A percentile compares a stretch with the other conserved stretches of the same genome.
These are phyloP conservation scores for Naegleria gruberi DNA, from an alignment of 208 protist genomes.

Conservation along the genomic window DNA sequence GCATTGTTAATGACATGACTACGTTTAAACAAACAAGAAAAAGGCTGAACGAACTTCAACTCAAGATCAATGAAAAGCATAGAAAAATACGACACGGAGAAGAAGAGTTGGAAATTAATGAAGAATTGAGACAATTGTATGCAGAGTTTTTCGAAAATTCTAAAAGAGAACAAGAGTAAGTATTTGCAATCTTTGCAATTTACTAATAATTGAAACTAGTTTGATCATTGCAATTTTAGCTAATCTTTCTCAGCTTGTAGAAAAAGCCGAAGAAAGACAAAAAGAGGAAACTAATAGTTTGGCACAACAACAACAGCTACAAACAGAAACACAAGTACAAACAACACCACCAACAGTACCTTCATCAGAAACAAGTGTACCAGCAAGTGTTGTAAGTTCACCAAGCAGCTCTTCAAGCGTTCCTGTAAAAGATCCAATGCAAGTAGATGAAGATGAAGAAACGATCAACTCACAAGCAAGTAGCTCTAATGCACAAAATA, in stretches of 20 bases:
- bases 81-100: not conserved
- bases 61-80: not conserved
- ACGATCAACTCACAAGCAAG: not conserved
- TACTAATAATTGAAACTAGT: not conserved
- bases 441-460: not conserved
- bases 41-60: not conserved
- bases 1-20: not conserved
- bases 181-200: not conserved
- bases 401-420: no score
- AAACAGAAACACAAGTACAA: not conserved
- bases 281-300: not conserved
- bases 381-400: no score
- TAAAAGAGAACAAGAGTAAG: conserved; percentile 18
- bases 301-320: not conserved
- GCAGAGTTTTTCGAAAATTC: not conserved
- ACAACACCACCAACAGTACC: not conserved
- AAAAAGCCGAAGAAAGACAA: not conserved
- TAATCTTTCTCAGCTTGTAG: not conserved
- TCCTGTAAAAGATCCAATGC: not conserved
- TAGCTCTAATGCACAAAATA: not conserved
- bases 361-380: not conserved
- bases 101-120: not conserved
- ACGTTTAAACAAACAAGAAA: not conserved
- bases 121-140: not conserved
- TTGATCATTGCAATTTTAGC: not conserved